Conservation (phyloP, 345 rosid species). For the Cardamine occulta region DNA sequence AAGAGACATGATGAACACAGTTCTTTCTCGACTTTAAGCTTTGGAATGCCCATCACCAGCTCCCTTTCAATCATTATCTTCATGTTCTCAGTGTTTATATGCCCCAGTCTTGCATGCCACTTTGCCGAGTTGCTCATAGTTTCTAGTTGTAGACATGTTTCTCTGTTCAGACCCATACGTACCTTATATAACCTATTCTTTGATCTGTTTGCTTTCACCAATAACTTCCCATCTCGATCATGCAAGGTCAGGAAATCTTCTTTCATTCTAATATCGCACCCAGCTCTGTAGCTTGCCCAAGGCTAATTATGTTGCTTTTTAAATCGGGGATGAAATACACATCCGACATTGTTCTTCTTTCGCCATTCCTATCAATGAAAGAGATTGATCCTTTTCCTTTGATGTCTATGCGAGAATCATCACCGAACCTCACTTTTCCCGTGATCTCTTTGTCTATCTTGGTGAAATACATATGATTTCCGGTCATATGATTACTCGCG, state of each 20-base stretch:
- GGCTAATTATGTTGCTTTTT: neutral
- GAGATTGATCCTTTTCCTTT: too few relatives aligned
- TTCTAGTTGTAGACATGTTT: neutral
- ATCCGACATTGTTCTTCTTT: neutral
- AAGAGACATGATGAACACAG: too few relatives aligned
- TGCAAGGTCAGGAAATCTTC: neutral
- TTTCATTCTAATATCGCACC: neutral
- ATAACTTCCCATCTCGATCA: neutral
- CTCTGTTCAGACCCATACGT: neutral
- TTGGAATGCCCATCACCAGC: too few relatives aligned
- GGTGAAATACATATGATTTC: too few relatives aligned
- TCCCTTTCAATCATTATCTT: neutral
- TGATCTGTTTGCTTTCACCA: neutral
- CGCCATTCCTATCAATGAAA: too few relatives aligned
- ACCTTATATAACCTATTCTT: neutral
- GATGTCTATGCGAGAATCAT: too few relatives aligned
- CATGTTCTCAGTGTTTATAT: neutral
- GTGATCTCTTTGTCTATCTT: too few relatives aligned
- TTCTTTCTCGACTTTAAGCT: too few relatives aligned
- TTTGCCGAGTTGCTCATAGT: neutral
- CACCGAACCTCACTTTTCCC: too few relatives aligned
- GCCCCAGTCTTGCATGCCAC: neutral
- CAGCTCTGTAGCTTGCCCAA: neutral
- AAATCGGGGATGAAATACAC: neutral
- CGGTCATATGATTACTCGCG: too few relatives aligned